These are phyloP conservation scores for Panicum hallii DNA, from an alignment of 202 grass and related monocot genomes.

Conservation along the genomic window DNA sequence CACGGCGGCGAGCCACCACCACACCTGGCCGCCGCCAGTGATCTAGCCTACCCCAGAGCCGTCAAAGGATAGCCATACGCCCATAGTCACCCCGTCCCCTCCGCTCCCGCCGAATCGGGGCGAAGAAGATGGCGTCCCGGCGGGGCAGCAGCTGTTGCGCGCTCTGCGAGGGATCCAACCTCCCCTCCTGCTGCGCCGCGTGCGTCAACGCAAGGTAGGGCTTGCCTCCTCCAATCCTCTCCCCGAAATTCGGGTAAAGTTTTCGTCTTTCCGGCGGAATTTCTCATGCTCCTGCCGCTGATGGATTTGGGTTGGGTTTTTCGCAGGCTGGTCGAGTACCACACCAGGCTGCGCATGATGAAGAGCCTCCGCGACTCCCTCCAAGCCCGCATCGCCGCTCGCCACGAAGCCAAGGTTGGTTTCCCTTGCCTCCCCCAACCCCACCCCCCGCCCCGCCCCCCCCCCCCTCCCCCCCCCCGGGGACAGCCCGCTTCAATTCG, in stretches of 20 bases:
- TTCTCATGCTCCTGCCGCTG: constrained; percentile 8
- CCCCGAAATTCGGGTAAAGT: constrained; percentile 1
- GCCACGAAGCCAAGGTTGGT: constrained; percentile 74
- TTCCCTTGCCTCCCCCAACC: neutral
- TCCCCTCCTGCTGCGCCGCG: constrained; percentile 73
- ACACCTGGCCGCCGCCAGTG: constrained; percentile 1
- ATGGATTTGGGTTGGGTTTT: constrained; percentile 34
- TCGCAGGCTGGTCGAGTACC: constrained; percentile 69
- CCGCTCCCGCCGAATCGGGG: neutral
- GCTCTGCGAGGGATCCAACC: constrained; percentile 85
- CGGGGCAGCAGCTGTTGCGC: constrained; percentile 62
- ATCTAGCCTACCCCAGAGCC: neutral
- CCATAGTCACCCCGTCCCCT: neutral
- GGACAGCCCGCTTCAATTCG: constrained; percentile 1
- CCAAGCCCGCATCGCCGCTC: constrained; percentile 55
- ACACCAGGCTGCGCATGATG: constrained; percentile 58
- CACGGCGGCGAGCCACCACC: constrained; percentile 5
- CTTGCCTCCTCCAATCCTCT: neutral
- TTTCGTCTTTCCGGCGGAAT: constrained; percentile 23
- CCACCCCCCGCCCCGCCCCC: no score
- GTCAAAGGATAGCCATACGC: neutral
- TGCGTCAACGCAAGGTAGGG: constrained; percentile 84
- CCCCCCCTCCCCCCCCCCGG: no score
- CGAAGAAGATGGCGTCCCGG: constrained; percentile 51
- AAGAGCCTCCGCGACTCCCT: constrained; percentile 67